These are phyloP conservation scores for Macadamia tetraphylla DNA, from an alignment of 164 flowering plant genomes.

Conservation along the genomic window DNA sequence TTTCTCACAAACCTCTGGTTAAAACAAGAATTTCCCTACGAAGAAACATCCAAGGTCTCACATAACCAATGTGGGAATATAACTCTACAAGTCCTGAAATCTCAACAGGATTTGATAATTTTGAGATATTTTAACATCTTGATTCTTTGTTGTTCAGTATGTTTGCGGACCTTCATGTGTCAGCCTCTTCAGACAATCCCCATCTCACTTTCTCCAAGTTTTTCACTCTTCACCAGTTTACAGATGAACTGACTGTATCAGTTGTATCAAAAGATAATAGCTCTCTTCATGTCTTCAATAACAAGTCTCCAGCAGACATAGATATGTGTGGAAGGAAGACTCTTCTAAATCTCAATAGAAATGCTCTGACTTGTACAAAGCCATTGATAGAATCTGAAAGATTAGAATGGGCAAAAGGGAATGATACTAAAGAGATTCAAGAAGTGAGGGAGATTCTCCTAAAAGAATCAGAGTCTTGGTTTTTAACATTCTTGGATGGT, in stretches of 20 bases:
- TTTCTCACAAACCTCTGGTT: no score
- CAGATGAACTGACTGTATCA: slow-evolving; percentile 36
- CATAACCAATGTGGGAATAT: no score
- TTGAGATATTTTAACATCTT: background rate
- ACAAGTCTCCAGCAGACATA: slow-evolving; percentile 18
- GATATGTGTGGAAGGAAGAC: slow-evolving; percentile 30
- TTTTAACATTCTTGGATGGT: slow-evolving; percentile 63
- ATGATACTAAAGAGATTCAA: slow-evolving; percentile 47
- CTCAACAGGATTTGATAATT: no score
- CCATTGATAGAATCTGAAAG: slow-evolving; percentile 38
- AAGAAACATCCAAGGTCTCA: no score
- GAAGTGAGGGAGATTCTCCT: slow-evolving; percentile 39
- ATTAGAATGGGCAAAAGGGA: slow-evolving; percentile 70
- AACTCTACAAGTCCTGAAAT: no score
- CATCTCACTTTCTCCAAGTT: slow-evolving; percentile 53
- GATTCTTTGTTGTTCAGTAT: slow-evolving; percentile 41
- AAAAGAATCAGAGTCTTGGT: slow-evolving; percentile 67
- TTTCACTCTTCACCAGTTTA: slow-evolving; percentile 56
- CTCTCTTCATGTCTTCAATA: slow-evolving; percentile 16
- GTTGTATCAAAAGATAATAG: slow-evolving; percentile 22
- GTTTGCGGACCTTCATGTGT: slow-evolving; percentile 65
- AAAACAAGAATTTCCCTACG: no score
- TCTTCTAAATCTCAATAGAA: slow-evolving; percentile 16
- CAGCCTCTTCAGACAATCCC: slow-evolving; percentile 57
- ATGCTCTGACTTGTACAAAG: slow-evolving; percentile 23